Evolutionary conservation across 2,329 filamentous ascomycete species (phyloP), one percentile per base, ranked within the genome.

Genomic region (Nigrospora oryzae): DNA sequence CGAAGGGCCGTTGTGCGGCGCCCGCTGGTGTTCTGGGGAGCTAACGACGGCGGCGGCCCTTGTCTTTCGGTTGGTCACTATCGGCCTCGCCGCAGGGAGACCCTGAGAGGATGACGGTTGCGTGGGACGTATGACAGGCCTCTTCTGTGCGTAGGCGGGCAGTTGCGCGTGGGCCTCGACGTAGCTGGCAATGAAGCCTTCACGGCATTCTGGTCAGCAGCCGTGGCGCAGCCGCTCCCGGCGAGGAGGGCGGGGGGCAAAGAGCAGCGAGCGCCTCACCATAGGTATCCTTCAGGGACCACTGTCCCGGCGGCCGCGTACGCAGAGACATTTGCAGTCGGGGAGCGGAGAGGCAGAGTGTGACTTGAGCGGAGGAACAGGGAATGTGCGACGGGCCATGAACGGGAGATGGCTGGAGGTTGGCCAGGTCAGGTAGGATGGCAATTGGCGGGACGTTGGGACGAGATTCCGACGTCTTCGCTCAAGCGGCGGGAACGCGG

Each of bases 231-330:
- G 7, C 23, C 5, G 23, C 8, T 5, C 23, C 23, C 23, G 7
- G 4, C 23, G 23, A 10, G 23, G 23, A 5, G 23, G 10, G 23
- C 23, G 23, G 23, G 2, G 23, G 7, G 8, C 23, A 10, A 28
- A 28, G 23, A 28, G 8, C 36, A 11, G 36, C 5, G 14, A 42
- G 10, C 5, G 19, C 52, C 51, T 51, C 17, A 63, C 60, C 58
- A 49, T 63, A 63, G 11, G 56, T 61, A 52, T 63, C 60, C 33
- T 55, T 51, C 41, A 63, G 49, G 35, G 59, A 63, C 60, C 60
- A 63, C 41, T 52, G 50, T 49, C 55, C 58, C 11, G 54, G 49
- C 35, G 52, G 50, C 35, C 52, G 48, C 38, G 51, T 50, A 40
- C 48, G 31, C 14, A 61, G 48, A 42, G 50, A 47, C 60, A 62